Percentiles rank a stretch among this genome's conserved stretches.
Conservation (phyloP, 1,284 basidiomycete genomes). For the Sutorius eximius region DNA sequence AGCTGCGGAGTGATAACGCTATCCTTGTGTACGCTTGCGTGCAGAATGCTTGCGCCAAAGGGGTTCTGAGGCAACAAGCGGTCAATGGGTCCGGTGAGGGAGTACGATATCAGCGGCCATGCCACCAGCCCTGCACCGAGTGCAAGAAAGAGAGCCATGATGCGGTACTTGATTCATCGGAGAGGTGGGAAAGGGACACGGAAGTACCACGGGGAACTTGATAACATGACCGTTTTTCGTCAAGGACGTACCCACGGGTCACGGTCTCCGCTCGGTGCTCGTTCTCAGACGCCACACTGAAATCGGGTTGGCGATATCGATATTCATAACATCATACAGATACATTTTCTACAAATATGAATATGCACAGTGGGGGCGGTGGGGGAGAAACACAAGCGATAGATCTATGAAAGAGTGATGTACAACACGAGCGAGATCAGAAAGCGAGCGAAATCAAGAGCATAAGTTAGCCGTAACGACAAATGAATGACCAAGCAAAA, state of each 20-base stretch:
- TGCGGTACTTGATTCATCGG: background rate
- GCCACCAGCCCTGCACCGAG: conserved; percentile 11
- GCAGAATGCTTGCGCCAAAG: background rate
- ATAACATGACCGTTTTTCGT: background rate
- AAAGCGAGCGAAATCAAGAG: background rate
- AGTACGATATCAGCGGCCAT: conserved; percentile 11
- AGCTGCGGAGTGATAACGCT: conserved; percentile 19
- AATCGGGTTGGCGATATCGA: background rate
- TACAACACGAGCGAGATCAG: conserved; percentile 3
- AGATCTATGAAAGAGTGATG: conserved; percentile 13
- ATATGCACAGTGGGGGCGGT: background rate
- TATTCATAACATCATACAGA: background rate
- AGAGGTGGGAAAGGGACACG: conserved; percentile 1
- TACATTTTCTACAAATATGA: conserved; percentile 1
- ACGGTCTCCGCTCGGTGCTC: no score
- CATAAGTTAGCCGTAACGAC: conserved; percentile 21
- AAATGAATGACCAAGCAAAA: background rate
- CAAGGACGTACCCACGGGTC: background rate
- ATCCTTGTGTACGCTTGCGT: background rate
- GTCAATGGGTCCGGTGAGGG: background rate
- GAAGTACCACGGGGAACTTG: background rate
- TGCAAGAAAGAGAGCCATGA: conserved; percentile 12
- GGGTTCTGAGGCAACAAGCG: background rate
- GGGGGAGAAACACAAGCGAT: background rate
- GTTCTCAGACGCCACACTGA: no score